phyloP scores from a whole-genome alignment of 371 early-diverging fungal species.

The Rhizomucor miehei region DNA sequence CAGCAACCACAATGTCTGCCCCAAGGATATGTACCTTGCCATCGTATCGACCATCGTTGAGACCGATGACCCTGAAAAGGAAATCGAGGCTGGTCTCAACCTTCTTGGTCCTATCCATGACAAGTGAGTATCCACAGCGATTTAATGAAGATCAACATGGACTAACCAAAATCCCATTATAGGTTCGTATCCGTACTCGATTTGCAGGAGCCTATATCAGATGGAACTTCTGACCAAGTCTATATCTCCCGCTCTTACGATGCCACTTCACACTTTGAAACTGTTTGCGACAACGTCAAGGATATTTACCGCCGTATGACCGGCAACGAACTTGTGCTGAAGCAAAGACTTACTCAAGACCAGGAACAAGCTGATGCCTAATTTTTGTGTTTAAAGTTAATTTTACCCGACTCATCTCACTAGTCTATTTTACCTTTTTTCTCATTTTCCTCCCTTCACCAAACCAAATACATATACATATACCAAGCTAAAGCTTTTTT shows the following conservation, averaged over 20 bases:
- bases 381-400: too few relatives aligned
- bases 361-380: conserved; percentile 5
- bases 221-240: conserved; percentile 82
- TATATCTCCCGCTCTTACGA: conserved; percentile 96
- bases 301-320: conserved; percentile 89
- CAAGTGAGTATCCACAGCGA: conserved; percentile 42
- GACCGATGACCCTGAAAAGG: conserved; percentile 82
- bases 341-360: conserved; percentile 61
- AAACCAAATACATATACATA: too few relatives aligned
- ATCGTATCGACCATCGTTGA: conserved; percentile 96
- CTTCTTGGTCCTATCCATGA: conserved; percentile 91
- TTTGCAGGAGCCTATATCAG: conserved; percentile 79
- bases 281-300: conserved; percentile 96
- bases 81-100: conserved; percentile 84
- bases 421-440: too few relatives aligned
- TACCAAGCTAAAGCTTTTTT: too few relatives aligned
- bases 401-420: too few relatives aligned
- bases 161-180: background rate
- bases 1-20: conserved; percentile 86
- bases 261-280: conserved; percentile 98
- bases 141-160: background rate
- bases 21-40: conserved; percentile 85
- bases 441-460: too few relatives aligned
- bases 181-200: conserved; percentile 79
- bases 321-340: conserved; percentile 80